Conservation (phyloP, 768 basidiomycete genomes). For the Amanita pallidorosea region DNA sequence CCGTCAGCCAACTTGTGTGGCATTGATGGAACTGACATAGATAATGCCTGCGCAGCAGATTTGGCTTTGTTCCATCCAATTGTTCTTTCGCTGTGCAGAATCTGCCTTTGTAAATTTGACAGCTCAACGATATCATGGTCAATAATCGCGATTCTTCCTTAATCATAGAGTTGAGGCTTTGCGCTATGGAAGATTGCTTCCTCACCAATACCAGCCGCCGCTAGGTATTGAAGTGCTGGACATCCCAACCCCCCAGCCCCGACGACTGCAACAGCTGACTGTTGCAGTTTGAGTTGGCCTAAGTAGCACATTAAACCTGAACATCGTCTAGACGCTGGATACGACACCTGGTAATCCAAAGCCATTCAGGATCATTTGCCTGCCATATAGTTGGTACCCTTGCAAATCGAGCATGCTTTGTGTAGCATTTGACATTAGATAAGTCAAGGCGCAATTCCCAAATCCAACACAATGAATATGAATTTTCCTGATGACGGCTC, state of each 20-base stretch:
- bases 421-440: neutral
- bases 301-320: constrained; percentile 5
- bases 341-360: constrained; percentile 72
- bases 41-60: constrained; percentile 65
- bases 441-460: neutral
- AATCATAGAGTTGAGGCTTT: neutral
- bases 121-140: constrained; percentile 84
- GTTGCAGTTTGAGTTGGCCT: constrained; percentile 80
- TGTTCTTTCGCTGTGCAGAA: constrained; percentile 71
- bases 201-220: constrained; percentile 85
- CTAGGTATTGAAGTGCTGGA: constrained; percentile 90
- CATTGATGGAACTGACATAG: constrained; percentile 31
- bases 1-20: neutral
- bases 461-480: constrained; percentile 8
- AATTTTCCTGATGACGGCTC: constrained; percentile 19
- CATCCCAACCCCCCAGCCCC: constrained; percentile 97
- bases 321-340: neutral
- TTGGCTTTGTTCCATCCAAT: constrained; percentile 74
- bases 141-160: constrained; percentile 80
- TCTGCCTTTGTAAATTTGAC: constrained; percentile 88
- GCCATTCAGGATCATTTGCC: constrained; percentile 91
- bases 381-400: constrained; percentile 87
- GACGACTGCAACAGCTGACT: constrained; percentile 72
- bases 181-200: neutral
- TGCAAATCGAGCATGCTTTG: constrained; percentile 27